A percentile compares a stretch with the other conserved stretches of the same genome.
phyloP scores from a whole-genome alignment of 495 filamentous ascomycete genomes.

The Trichoderma gamsii region DNA sequence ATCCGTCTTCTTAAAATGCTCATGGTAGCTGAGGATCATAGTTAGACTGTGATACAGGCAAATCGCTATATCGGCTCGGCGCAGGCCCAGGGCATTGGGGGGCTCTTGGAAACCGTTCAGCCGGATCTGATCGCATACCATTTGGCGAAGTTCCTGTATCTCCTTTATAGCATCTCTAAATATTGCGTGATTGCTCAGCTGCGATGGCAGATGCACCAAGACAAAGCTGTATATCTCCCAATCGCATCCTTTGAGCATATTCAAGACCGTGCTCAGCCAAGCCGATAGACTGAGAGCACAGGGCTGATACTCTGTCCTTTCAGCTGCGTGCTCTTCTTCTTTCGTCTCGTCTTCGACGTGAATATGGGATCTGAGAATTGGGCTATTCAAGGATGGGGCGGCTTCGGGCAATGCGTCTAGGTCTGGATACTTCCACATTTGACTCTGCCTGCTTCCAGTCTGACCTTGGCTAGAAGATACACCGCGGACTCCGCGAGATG shows the following conservation, averaged over 20 bases:
- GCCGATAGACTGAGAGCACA: conserved; percentile 55
- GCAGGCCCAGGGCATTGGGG: conserved; percentile 64
- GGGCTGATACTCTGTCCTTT: conserved; percentile 16
- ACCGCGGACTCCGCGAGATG: conserved; percentile 37
- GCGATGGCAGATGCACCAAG: conserved; percentile 77
- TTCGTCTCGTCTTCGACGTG: conserved; percentile 10
- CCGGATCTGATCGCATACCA: conserved; percentile 76
- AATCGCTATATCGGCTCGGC: conserved; percentile 80
- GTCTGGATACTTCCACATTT: conserved; percentile 49
- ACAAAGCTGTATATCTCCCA: conserved; percentile 96
- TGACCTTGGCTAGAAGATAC: conserved; percentile 44
- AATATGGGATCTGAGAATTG: conserved; percentile 32
- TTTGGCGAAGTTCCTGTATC: conserved; percentile 66
- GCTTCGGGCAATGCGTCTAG: conserved; percentile 43
- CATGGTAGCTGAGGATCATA: conserved; percentile 81
- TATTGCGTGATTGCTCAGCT: conserved; percentile 83
- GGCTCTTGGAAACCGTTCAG: conserved; percentile 68
- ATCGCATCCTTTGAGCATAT: conserved; percentile 68
- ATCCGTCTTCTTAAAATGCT: conserved; percentile 74
- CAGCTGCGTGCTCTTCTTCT: conserved; percentile 19
- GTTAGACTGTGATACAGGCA: conserved; percentile 80
- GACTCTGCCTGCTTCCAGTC: conserved; percentile 32
- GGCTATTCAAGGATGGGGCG: conserved; percentile 37
- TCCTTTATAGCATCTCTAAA: conserved; percentile 66
- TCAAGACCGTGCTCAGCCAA: conserved; percentile 72